phyloP scores from a whole-genome alignment of 2,329 filamentous ascomycete genomes.

The Neonectria hederae region DNA sequence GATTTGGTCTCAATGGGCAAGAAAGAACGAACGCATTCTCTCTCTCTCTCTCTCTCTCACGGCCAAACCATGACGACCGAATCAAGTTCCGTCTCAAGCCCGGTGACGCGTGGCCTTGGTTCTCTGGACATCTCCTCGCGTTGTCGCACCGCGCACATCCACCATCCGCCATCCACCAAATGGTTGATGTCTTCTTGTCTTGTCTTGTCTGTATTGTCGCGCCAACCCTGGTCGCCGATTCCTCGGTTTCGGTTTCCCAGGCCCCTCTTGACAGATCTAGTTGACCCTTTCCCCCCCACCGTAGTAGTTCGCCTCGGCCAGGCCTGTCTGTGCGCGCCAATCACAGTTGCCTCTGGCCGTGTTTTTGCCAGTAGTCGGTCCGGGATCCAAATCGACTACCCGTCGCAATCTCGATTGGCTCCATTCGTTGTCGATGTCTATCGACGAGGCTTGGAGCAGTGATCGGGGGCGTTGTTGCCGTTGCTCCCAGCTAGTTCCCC shows the following conservation, averaged over 20 bases:
- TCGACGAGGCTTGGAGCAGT: background rate
- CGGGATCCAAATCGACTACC: too few relatives aligned
- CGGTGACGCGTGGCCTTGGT: background rate
- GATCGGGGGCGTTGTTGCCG: conserved; percentile 9
- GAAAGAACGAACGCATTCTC: too few relatives aligned
- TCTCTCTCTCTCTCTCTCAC: background rate
- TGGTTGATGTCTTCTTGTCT: conserved; percentile 25
- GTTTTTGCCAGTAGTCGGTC: background rate
- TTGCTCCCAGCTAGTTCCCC: conserved; percentile 6
- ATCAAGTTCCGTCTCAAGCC: background rate
- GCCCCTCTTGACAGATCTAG: conserved; percentile 22
- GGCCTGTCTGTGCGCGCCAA: conserved; percentile 25
- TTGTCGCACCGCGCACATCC: conserved; percentile 34
- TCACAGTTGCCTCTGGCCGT: conserved; percentile 14
- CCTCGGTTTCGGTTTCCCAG: background rate
- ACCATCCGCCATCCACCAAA: conserved; percentile 9
- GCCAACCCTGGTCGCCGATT: conserved; percentile 13
- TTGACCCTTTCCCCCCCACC: conserved; percentile 30
- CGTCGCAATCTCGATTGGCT: conserved; percentile 1
- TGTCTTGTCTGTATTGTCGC: conserved; percentile 23
- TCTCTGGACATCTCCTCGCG: conserved; percentile 10
- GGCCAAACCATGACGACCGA: background rate
- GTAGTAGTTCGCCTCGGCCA: conserved; percentile 22
- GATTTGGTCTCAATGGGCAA: too few relatives aligned
- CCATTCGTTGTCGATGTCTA: conserved; percentile 15